Evolutionary conservation across 2,329 filamentous ascomycete genomes (phyloP), one percentile per base, ranked within the genome.

Genomic region (Coniochaeta ligniaria): DNA sequence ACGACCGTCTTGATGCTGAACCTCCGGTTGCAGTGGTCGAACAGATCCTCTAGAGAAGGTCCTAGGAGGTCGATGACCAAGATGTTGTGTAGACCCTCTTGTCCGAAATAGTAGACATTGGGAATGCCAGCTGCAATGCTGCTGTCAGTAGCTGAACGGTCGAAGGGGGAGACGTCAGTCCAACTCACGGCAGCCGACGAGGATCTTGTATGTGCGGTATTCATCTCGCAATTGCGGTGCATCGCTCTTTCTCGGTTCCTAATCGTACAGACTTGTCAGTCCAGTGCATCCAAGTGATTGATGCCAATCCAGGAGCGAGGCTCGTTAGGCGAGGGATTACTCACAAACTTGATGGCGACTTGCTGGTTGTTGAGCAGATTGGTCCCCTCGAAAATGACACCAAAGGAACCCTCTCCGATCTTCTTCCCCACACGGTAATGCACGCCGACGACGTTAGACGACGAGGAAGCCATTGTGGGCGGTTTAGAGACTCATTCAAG

Each of bases 401-500:
- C 94, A 72, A 98, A 98, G 43, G 92, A 96, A 66, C 94, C 94
- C 85, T 98, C 95, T 75, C 95, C 95, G 69, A 99, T 98, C 82
- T 99, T 99, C 86, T 98, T 98, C 70, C 95, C 95, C 67, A 99
- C 95, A 67, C 95, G 86, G 78, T 99, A 99, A 80, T 99, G 95
- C 68, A 99, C 95, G 74, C 95, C 95, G 71, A 98, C 95, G 68
- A 99, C 95, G 78, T 98, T 98, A 64, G 92, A 96, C 65, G 91
- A 95, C 63, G 90, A 92, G 66, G 91, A 93, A 62, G 91, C 87
- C 91, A 95, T 95, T 73, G 71, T 73, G 73, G 58, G 43, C 20
- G 43, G 35, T 43, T 28, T 38, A 61, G 20, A 24, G 43, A 41
- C 31, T 57, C 54, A 57, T 57, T 22, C 54, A 57, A 24, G 54